These are phyloP conservation scores for Pseudoneurospora amorphoporcata DNA, from an alignment of 495 filamentous ascomycete genomes.

Conservation along the genomic window DNA sequence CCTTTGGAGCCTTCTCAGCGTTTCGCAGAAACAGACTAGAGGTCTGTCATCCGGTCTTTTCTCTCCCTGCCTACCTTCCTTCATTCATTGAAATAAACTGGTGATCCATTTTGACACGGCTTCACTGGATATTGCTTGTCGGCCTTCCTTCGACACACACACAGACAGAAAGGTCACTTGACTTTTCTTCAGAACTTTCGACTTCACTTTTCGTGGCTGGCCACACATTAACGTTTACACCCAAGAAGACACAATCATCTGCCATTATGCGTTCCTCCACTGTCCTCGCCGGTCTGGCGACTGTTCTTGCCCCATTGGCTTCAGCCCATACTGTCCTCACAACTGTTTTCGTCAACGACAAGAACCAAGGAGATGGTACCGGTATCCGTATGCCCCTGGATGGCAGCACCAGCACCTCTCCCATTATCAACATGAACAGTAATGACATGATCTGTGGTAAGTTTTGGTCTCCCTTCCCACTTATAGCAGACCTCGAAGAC, in stretches of 20 bases:
- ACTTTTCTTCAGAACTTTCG: neutral
- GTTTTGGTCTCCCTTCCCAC: slow-evolving; percentile 4
- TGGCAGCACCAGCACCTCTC: slow-evolving; percentile 36
- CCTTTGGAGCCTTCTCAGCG: neutral
- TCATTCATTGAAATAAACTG: neutral
- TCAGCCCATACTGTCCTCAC: slow-evolving; percentile 58
- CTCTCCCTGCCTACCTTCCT: neutral
- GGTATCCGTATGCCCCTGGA: slow-evolving; percentile 58
- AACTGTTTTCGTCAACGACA: slow-evolving; percentile 53
- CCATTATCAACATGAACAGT: slow-evolving; percentile 37
- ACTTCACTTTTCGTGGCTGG: slow-evolving; percentile 3
- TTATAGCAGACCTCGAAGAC: neutral
- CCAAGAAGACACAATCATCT: neutral
- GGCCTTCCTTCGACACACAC: neutral
- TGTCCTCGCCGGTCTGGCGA: slow-evolving; percentile 19
- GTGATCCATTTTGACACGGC: neutral
- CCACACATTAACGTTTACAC: neutral
- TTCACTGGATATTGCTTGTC: neutral
- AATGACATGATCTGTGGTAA: slow-evolving; percentile 66
- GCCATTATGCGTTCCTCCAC: slow-evolving; percentile 16
- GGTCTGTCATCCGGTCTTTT: slow-evolving; percentile 3
- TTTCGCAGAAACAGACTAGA: neutral
- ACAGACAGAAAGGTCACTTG: neutral
- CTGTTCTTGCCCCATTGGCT: slow-evolving; percentile 16
- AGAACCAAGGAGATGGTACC: slow-evolving; percentile 55